phyloP scores from a whole-genome alignment of 345 rosid genomes.

The Brassica juncea region DNA sequence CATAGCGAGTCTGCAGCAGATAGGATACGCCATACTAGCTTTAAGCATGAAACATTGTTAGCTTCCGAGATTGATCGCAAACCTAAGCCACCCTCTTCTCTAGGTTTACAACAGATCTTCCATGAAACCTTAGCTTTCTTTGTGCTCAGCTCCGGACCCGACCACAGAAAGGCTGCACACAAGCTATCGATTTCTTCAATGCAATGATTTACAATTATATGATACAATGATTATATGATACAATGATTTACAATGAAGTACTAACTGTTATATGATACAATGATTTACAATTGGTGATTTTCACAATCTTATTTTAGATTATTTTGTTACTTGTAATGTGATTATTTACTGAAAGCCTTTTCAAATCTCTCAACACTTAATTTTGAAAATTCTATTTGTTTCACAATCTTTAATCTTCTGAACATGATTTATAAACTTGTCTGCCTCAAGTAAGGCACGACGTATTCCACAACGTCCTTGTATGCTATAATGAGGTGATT shows the following conservation, averaged over 20 bases:
- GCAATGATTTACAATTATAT: too few species aligned
- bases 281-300: background rate
- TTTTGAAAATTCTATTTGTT: background rate
- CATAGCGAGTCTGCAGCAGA: too few species aligned
- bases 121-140: too few species aligned
- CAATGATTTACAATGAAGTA: background rate
- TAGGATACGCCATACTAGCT: too few species aligned
- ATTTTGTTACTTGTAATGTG: background rate
- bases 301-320: background rate
- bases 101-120: too few species aligned
- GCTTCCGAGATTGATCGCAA: too few species aligned
- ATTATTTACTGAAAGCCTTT: background rate
- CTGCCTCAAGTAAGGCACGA: conserved; percentile 51
- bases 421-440: background rate
- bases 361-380: background rate
- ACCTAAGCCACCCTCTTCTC: too few species aligned
- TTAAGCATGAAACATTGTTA: too few species aligned
- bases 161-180: too few species aligned
- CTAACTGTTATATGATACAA: background rate
- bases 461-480: conserved; percentile 54
- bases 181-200: too few species aligned
- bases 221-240: too few species aligned
- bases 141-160: too few species aligned
- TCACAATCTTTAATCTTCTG: background rate
- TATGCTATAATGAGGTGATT: conserved; percentile 66